Conservation (phyloP, 495 filamentous ascomycete species). For the Podospora didyma region DNA sequence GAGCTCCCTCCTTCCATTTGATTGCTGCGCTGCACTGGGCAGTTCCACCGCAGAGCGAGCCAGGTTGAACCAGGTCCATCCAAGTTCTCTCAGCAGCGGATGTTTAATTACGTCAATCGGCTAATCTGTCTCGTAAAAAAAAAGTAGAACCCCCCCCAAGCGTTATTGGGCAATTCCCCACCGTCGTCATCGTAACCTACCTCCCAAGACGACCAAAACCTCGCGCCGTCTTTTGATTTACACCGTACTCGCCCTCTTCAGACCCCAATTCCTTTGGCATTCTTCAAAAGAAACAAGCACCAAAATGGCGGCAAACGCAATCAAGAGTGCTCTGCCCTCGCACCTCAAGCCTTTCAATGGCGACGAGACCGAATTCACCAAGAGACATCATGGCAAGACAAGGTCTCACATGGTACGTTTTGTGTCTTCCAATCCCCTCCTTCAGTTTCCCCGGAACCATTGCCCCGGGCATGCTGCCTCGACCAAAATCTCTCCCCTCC, state of each 20-base stretch:
- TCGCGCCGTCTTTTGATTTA: constrained; percentile 1
- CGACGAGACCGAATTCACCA: constrained; percentile 51
- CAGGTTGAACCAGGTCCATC: constrained; percentile 11
- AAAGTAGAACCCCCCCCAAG: constrained; percentile 5
- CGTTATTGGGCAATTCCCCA: constrained; percentile 1
- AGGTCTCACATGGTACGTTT: constrained; percentile 91
- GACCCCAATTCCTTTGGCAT: neutral
- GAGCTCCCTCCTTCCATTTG: constrained; percentile 13
- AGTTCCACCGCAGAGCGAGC: constrained; percentile 19
- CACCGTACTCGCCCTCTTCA: neutral
- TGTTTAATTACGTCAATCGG: constrained; percentile 32
- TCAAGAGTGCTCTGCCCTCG: constrained; percentile 67
- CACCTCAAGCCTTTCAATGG: constrained; percentile 66
- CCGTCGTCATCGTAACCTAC: constrained; percentile 5
- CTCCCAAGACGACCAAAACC: neutral
- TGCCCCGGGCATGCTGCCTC: no score
- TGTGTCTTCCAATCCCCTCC: neutral
- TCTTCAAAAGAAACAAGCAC: constrained; percentile 6
- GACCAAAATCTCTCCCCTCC: no score
- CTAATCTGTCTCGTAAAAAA: constrained; percentile 25
- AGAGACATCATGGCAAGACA: constrained; percentile 90
- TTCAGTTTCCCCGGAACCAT: neutral
- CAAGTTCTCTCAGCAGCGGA: constrained; percentile 3
- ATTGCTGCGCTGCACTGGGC: constrained; percentile 8
- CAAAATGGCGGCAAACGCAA: constrained; percentile 64